phyloP scores from a whole-genome alignment of 371 early-diverging fungal genomes.

The Funneliformis caledonium region DNA sequence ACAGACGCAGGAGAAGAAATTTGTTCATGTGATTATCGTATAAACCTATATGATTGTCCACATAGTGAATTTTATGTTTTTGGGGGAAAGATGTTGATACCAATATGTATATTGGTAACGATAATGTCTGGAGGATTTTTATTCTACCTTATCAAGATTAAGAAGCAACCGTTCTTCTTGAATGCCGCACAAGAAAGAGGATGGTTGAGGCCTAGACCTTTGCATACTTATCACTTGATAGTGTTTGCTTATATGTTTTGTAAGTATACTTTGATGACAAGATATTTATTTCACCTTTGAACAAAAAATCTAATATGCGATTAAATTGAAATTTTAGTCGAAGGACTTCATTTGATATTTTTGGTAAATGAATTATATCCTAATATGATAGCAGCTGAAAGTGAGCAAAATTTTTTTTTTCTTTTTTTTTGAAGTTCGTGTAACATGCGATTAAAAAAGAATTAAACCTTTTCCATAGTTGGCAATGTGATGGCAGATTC shows the following conservation, averaged over 20 bases:
- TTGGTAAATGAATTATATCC: background rate
- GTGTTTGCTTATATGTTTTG: background rate
- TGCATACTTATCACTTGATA: slow-evolving; percentile 20
- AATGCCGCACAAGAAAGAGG: slow-evolving; percentile 8
- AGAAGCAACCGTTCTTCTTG: slow-evolving; percentile 5
- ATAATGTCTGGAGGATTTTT: background rate
- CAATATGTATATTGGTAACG: background rate
- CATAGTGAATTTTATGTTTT: background rate
- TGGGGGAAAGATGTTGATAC: background rate
- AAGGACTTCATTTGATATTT: background rate
- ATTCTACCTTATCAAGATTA: slow-evolving; percentile 1
- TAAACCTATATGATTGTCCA: slow-evolving; percentile 14
- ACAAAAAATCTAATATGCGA: too few species aligned
- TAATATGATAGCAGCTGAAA: background rate
- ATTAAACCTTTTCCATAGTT: background rate
- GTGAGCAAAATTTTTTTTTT: background rate
- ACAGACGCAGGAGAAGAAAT: background rate
- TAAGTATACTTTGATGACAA: background rate
- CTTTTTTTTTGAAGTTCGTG: background rate
- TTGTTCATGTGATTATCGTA: slow-evolving; percentile 26
- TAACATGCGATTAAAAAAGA: background rate
- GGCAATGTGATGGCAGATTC: background rate
- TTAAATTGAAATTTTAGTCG: background rate
- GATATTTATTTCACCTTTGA: too few species aligned
- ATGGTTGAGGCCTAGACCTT: slow-evolving; percentile 9